Percentiles rank a stretch among this genome's conserved stretches.
Conservation (phyloP, 169 alveolate species). For the Cryptosporidium muris region DNA sequence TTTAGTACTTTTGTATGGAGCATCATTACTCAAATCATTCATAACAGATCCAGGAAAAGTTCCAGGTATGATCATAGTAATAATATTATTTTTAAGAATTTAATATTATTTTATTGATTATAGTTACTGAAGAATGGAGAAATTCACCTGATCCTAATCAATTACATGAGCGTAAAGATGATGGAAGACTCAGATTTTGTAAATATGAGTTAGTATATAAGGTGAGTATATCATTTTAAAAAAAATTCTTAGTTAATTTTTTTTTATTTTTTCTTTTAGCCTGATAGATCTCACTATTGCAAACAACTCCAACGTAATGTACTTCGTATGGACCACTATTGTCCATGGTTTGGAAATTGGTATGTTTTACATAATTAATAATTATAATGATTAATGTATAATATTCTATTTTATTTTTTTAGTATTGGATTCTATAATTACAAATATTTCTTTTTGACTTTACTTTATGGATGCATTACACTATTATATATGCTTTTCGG, state of each 20-base stretch:
- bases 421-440: constrained; percentile 53
- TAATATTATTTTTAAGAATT: no score
- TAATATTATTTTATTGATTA: no score
- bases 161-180: constrained; percentile 57
- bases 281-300: constrained; percentile 68
- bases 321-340: constrained; percentile 63
- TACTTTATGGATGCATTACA: constrained; percentile 66
- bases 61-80: not conserved
- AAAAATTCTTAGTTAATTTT: no score
- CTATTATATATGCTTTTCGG: constrained; percentile 5
- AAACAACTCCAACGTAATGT: constrained; percentile 50
- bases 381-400: no score
- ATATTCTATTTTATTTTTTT: no score
- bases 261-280: not conserved
- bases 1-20: constrained; percentile 19
- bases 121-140: constrained; percentile 70
- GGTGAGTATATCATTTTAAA: no score
- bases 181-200: constrained; percentile 70
- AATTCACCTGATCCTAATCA: constrained; percentile 65
- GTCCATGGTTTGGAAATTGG: constrained; percentile 70
- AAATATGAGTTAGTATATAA: constrained; percentile 66
- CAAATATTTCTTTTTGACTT: constrained; percentile 76
- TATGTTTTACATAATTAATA: not conserved
- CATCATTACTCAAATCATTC: constrained; percentile 51
- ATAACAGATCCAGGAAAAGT: constrained; percentile 65